Conservation (phyloP, 2,329 filamentous ascomycete species). For the Talaromyces sp. region DNA sequence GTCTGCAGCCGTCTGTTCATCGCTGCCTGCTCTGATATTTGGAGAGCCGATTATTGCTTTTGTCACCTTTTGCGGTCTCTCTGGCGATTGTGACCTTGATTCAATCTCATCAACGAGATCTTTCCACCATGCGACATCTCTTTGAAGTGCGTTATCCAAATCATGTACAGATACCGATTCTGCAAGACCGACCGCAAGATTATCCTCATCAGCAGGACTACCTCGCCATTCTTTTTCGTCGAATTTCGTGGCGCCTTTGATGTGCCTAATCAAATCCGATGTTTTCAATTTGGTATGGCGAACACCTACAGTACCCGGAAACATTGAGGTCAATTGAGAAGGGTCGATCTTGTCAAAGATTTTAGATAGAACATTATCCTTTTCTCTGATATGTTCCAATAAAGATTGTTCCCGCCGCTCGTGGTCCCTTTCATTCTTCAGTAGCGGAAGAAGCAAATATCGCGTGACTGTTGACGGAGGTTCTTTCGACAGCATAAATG, state of each 20-base stretch:
- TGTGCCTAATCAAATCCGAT: constrained; percentile 47
- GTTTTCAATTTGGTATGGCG: constrained; percentile 40
- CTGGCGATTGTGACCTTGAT: not conserved
- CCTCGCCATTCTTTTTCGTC: constrained; percentile 45
- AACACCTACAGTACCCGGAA: constrained; percentile 49
- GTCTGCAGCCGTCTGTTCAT: not conserved
- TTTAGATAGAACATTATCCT: constrained; percentile 55
- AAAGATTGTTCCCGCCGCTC: constrained; percentile 47
- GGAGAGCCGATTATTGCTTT: not conserved
- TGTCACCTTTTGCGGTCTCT: not conserved
- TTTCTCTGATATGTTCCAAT: constrained; percentile 48
- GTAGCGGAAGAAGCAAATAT: constrained; percentile 50
- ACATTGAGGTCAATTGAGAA: constrained; percentile 50
- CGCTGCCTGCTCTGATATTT: not conserved
- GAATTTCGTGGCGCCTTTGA: constrained; percentile 53
- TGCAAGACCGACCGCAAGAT: constrained; percentile 20
- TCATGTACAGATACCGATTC: constrained; percentile 1
- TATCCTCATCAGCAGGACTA: constrained; percentile 21
- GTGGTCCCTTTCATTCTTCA: constrained; percentile 46
- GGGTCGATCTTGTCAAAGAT: constrained; percentile 56
- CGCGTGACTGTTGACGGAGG: constrained; percentile 40
- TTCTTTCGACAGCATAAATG: constrained; percentile 41
- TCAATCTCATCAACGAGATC: constrained; percentile 16
- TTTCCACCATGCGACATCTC: constrained; percentile 33
- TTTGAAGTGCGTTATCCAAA: constrained; percentile 16